These are phyloP conservation scores for Knufia fluminis DNA, from an alignment of 2,329 filamentous ascomycete species.

Conservation along the genomic window DNA sequence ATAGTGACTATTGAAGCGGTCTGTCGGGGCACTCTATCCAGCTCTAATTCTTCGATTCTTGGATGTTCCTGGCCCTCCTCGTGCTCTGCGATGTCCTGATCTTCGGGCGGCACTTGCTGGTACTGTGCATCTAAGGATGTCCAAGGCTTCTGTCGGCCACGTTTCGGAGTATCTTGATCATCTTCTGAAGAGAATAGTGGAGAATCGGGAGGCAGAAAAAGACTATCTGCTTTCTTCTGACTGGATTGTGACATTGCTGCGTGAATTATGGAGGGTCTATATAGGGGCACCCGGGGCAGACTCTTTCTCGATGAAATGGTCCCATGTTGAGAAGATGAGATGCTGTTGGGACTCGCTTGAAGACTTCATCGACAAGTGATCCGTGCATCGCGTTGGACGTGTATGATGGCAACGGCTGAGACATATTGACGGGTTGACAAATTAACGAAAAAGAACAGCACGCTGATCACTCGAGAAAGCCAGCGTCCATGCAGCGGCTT, in stretches of 20 bases:
- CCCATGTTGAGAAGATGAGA: too few species aligned
- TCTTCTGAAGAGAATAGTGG: background rate
- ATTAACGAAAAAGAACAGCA: too few species aligned
- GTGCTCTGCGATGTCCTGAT: background rate
- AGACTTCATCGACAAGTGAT: too few species aligned
- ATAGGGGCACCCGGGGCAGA: too few species aligned
- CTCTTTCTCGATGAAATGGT: too few species aligned
- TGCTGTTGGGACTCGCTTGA: too few species aligned
- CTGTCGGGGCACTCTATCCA: background rate
- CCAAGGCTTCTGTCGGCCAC: constrained; percentile 4
- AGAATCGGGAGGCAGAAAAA: background rate
- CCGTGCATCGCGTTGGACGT: too few species aligned
- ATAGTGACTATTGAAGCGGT: background rate
- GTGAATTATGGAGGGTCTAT: too few species aligned
- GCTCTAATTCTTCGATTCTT: background rate
- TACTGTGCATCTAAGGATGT: background rate
- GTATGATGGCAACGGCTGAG: too few species aligned
- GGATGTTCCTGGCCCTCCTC: background rate
- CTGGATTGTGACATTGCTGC: background rate
- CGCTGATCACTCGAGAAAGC: too few species aligned
- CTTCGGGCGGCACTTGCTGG: background rate
- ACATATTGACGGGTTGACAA: too few species aligned
- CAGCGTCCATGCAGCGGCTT: too few species aligned
- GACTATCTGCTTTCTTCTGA: background rate
- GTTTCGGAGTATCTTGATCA: background rate